Base-by-base conservation (phyloP, 495 filamentous ascomycete species). In the Cryomyces antarcticus region DNA sequence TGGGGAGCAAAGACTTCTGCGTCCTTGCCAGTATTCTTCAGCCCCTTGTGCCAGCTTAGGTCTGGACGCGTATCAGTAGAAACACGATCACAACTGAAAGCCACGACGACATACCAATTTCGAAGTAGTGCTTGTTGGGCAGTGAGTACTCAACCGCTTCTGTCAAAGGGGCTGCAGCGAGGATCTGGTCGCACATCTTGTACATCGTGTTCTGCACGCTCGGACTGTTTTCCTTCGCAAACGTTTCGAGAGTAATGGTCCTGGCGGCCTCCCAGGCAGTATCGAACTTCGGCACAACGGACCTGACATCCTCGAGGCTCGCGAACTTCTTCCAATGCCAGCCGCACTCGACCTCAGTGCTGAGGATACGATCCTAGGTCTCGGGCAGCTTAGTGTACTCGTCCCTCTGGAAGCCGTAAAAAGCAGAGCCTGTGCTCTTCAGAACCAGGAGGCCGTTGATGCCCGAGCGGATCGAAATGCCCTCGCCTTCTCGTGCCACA, bases 61-160 rank as follows among this genome's bases (percentile, higher is more conserved):
- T 93, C 86, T 89, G 58, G 28, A 37, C 7, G 48, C 30, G 40
- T 30, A 10, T 38, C n/a, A 37, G 55, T 57, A 62, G 50, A 37
- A 46, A 38, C 35, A 24, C 43, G 41, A 41, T 45, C 46, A 30
- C 29, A 7, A 30, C 12, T 37, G 13, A 41, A 38, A 10, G 9
- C 12, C 33, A 13, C 33, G 11, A 43, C 13, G 31, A 69, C 78
- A 64, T 68, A 93, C 86, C 80, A 64, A 95, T 79, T 61, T 95
- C 89, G 56, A 95, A 97, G 64, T 93, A 97, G 60, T 97, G 89
- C 66, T 93, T 95, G 64, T 97, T 97, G 17, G 89, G 89, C 56
- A 97, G 66, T 9, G 75, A 70, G 55, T 94, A 96, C 50, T 78
- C 73, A 33, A 86, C 81, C 9, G 71, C 64, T 36, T 81, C 74